These are phyloP conservation scores for Ramalina intermedia DNA, from an alignment of 495 filamentous ascomycete genomes.

Conservation along the genomic window DNA sequence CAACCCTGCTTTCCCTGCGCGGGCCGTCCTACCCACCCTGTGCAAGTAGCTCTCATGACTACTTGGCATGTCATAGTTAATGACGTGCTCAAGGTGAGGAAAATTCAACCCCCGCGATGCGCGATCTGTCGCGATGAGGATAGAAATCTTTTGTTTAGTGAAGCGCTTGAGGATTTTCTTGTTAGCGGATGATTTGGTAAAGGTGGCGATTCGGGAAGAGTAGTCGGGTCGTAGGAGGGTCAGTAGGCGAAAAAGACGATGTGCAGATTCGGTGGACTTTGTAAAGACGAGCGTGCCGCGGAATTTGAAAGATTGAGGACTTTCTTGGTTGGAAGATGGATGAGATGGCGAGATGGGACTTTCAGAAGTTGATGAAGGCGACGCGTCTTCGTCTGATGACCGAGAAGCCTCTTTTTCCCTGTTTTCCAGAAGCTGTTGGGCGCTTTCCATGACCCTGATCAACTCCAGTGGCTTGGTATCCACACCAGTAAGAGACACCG, in stretches of 20 bases:
- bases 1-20: constrained; percentile 60
- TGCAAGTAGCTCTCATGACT: constrained; percentile 77
- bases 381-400: constrained; percentile 10
- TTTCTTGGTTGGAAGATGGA: not conserved
- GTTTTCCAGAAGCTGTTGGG: constrained; percentile 7
- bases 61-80: constrained; percentile 88
- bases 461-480: constrained; percentile 78
- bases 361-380: constrained; percentile 15
- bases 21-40: constrained; percentile 79
- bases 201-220: constrained; percentile 43
- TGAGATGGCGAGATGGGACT: constrained; percentile 10
- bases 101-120: constrained; percentile 89
- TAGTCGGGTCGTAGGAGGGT: constrained; percentile 46
- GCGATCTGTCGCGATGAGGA: constrained; percentile 82
- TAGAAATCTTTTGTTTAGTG: constrained; percentile 42
- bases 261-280: constrained; percentile 69
- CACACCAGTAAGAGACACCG: constrained; percentile 58
- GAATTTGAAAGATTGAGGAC: constrained; percentile 14
- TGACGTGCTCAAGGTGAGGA: constrained; percentile 58
- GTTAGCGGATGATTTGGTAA: constrained; percentile 60
- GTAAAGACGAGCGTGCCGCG: constrained; percentile 58
- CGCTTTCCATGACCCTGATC: constrained; percentile 40
- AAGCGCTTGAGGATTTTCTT: constrained; percentile 52
- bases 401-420: constrained; percentile 8
- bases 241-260: constrained; percentile 68